Base-by-base conservation (phyloP, 352 stramenopile genomes). In the Globisporangium echinulatum region DNA sequence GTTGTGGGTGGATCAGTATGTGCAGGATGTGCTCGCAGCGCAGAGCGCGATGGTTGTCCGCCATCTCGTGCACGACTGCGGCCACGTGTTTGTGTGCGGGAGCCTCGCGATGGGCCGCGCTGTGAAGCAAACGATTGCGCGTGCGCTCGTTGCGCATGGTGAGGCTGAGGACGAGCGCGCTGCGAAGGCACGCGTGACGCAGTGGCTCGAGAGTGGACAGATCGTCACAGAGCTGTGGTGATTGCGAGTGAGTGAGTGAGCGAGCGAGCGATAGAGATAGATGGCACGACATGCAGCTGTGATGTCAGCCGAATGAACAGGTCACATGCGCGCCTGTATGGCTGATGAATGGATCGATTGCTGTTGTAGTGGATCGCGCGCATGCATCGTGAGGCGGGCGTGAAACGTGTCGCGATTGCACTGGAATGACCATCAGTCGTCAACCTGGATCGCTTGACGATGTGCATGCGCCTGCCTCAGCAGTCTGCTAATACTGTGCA, bases 181-280 rank as follows among this genome's bases (percentile, higher is more conserved):
- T 9, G 78, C 74, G 40, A 75, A 87, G 64, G 67, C 66, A 11
- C 54, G 78, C 53, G 70, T 91, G 52, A 71, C 64, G 39, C 63
- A 77, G 51, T 76, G 73, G 52, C 52, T 90, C 15, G 67, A 59
- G 13, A 58, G 54, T 5, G 62, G 74, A 6, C 62, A 83, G 39
- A 75, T 89, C 56, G 67, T 91, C 19, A 87, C 82, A 54, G 82
- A 91, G 69, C 74, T 91, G 17, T 91, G 82, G 82, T 90, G 71
- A 80, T 33, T 33, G 25, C 25, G 25, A 33, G 25, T 33, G 25
- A 33, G 25, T 33, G 25, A 33, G 25, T 3, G 25, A 33, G 25
- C 25, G 25, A 33, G 25, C 25, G 25, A 33, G 25, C 25, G 25
- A 33, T 33, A 33, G 25, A 33, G 25, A 33, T 33, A 33, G 25